Evolutionary conservation across 345 rosid genomes (phyloP), one percentile per base, ranked within the genome.

Genomic region (Pistacia vera): DNA sequence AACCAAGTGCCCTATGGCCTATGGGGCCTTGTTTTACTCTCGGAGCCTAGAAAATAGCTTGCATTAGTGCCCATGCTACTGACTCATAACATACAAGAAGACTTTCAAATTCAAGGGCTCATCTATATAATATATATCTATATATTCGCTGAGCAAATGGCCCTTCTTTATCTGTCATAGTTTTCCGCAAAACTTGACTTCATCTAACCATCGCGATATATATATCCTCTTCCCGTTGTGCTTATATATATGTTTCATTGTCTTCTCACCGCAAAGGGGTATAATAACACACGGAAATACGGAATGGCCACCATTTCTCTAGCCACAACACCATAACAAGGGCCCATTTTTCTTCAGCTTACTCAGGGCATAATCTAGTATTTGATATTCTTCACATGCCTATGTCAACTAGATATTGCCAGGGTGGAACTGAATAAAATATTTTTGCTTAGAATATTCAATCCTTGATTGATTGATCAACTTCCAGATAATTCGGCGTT

Each of bases 231-330:
- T 73, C 75, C 68, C 13, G 49, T 77, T 81, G 72, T 76, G 33
- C 33, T 30, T 30, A 30, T 30, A 30, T 30, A 17, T 59, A 59
- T 46, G 54, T 74, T 64, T 17, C 60, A 46, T 41, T 60, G 35
- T 72, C 68, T 74, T 68, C 51, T 65, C 35, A 57, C 41, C 70
- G 25, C 30, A 28, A 16, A 16, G 17, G 11, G 52, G 52, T 25
- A 81, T 74, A 35, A 73, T 68, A 78, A 87, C 86, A 84, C 84
- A 83, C 79, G 85, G 81, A 65, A 73, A 84, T 83, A 83, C 79
- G 85, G 81, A 65, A 73, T 71, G 78, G 85, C 69, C 78, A 75
- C 76, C 78, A 56, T 62, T 77, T 68, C 69, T 49, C 63, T 61
- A 71, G 75, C 71, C 73, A 59, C 78, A 58, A 67, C 79, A 80